These are phyloP conservation scores for Aspergillus costaricaensis DNA, from an alignment of 2,329 filamentous ascomycete genomes.

Conservation along the genomic window DNA sequence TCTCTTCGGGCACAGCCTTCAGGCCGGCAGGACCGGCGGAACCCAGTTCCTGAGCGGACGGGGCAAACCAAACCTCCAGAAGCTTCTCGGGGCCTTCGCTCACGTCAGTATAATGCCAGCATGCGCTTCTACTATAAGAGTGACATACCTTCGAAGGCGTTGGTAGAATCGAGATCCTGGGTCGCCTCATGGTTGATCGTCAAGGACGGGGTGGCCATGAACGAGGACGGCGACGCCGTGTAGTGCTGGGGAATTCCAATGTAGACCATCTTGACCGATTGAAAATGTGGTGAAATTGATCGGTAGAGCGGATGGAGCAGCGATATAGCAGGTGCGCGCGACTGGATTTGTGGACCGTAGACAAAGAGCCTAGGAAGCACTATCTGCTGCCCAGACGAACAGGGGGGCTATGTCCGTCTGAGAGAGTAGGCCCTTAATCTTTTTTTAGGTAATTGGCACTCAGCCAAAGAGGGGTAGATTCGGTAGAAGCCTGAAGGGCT, in stretches of 20 bases:
- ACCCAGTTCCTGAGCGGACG: slow-evolving; percentile 69
- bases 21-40: slow-evolving; percentile 73
- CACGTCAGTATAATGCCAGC: slow-evolving; percentile 22
- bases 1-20: slow-evolving; percentile 79
- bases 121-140: too few relatives aligned
- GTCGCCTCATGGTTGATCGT: slow-evolving; percentile 97
- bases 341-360: slow-evolving; percentile 25
- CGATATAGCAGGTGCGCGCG: slow-evolving; percentile 17
- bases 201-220: slow-evolving; percentile 79
- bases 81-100: slow-evolving; percentile 84
- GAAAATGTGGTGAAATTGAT: slow-evolving; percentile 10
- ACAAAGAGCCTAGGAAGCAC: slow-evolving; percentile 70
- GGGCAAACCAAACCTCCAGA: slow-evolving; percentile 96
- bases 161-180: slow-evolving; percentile 88
- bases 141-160: slow-evolving; percentile 83
- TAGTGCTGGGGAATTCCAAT: slow-evolving; percentile 77
- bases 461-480: slow-evolving; percentile 64
- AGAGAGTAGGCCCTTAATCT: slow-evolving; percentile 93
- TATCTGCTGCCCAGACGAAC: slow-evolving; percentile 98
- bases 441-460: slow-evolving; percentile 71
- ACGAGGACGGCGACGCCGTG: slow-evolving; percentile 75
- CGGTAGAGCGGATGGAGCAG: slow-evolving; percentile 16
- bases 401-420: slow-evolving; percentile 79
- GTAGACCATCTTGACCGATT: slow-evolving; percentile 74
- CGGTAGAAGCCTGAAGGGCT: slow-evolving; percentile 57